These are phyloP conservation scores for Pisolithus thermaeus DNA, from an alignment of 1,284 basidiomycete genomes.

Conservation along the genomic window DNA sequence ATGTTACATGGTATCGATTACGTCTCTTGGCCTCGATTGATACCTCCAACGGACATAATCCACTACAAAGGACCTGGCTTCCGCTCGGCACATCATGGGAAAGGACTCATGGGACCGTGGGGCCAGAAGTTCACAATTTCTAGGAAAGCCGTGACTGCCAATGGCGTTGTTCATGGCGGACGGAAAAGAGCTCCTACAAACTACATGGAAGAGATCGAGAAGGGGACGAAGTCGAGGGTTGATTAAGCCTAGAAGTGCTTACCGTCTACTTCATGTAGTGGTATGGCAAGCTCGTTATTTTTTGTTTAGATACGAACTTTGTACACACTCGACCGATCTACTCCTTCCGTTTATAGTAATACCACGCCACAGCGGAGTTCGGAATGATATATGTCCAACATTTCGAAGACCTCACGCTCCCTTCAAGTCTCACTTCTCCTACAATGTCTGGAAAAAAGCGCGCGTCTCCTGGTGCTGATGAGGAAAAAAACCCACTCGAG, in stretches of 20 bases:
- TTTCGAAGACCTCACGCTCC: constrained; percentile 8
- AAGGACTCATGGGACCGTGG: constrained; percentile 50
- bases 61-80: constrained; percentile 86
- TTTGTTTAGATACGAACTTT: neutral
- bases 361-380: constrained; percentile 26
- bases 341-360: constrained; percentile 9
- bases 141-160: constrained; percentile 26
- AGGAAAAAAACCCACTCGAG: constrained; percentile 59
- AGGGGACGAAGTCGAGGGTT: constrained; percentile 62
- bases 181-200: constrained; percentile 36
- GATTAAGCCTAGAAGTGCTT: constrained; percentile 40
- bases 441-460: constrained; percentile 58
- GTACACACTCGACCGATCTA: neutral
- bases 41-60: constrained; percentile 79
- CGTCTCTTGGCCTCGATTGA: constrained; percentile 91
- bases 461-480: constrained; percentile 65
- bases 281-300: neutral
- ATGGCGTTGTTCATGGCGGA: constrained; percentile 26
- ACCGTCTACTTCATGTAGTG: neutral
- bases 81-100: constrained; percentile 72
- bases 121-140: constrained; percentile 29
- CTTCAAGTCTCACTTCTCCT: neutral
- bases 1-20: constrained; percentile 79
- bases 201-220: constrained; percentile 49
- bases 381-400: constrained; percentile 17